phyloP scores from a whole-genome alignment of 306 rosid species.

The Trifolium pratense region DNA sequence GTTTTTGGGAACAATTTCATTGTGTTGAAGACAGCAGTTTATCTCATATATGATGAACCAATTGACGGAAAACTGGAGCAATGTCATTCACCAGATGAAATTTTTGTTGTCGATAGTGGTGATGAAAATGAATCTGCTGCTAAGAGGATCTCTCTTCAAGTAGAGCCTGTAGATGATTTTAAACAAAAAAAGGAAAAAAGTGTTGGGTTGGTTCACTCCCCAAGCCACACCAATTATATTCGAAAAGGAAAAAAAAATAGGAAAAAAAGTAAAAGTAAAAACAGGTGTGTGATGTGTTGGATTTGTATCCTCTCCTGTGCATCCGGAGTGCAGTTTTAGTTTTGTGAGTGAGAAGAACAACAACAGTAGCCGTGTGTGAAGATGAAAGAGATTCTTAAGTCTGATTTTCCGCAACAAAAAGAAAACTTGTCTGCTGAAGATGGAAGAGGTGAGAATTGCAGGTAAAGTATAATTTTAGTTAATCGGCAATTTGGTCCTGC shows the following conservation, averaged over 20 bases:
- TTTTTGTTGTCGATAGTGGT: background rate
- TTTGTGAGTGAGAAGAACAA: too few relatives aligned
- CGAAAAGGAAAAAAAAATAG: too few relatives aligned
- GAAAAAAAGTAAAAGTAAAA: too few relatives aligned
- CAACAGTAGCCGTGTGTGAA: too few relatives aligned
- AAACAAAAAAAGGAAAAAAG: background rate
- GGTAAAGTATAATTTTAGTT: background rate
- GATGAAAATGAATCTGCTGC: background rate
- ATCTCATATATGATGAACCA: slow-evolving; percentile 23
- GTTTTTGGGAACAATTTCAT: background rate
- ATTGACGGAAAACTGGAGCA: background rate
- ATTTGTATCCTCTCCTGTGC: too few relatives aligned
- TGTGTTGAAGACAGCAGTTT: background rate
- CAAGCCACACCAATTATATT: too few relatives aligned
- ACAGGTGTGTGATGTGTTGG: too few relatives aligned
- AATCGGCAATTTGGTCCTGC: background rate
- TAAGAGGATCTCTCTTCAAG: background rate
- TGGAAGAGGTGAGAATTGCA: background rate
- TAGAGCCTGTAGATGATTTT: background rate
- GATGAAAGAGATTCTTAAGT: too few relatives aligned
- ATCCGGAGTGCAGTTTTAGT: too few relatives aligned
- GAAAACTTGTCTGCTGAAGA: background rate
- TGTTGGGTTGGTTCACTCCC: too few relatives aligned
- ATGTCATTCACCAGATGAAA: background rate
- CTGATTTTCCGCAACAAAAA: background rate